phyloP scores from a whole-genome alignment of 2,329 filamentous ascomycete genomes.

The Madurella fahalii region DNA sequence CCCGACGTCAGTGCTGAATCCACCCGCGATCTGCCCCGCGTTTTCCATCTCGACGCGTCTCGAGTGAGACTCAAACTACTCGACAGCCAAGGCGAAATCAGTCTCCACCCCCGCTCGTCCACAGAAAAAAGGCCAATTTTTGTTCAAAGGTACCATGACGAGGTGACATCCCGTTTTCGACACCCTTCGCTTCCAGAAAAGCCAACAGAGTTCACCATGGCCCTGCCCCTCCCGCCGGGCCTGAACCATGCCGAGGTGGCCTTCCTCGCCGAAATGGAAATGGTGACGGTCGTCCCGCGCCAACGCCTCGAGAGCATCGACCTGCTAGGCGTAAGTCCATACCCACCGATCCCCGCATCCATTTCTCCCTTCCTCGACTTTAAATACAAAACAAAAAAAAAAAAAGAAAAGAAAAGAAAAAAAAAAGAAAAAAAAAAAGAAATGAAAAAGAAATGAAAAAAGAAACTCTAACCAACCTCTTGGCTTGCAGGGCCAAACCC shows the following conservation, averaged over 20 bases:
- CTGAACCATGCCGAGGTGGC: conserved; percentile 84
- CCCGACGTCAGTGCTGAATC: background rate
- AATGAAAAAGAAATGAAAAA: too few species aligned
- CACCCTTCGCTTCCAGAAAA: background rate
- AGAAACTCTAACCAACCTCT: too few species aligned
- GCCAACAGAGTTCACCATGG: conserved; percentile 36
- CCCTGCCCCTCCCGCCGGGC: conserved; percentile 46
- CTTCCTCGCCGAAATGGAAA: conserved; percentile 96
- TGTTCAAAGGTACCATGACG: conserved; percentile 6
- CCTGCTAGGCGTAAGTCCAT: conserved; percentile 73
- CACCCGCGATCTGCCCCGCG: conserved; percentile 6
- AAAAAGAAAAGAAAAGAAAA: too few species aligned
- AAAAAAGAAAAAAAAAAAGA: too few species aligned
- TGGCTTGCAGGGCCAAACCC: conserved; percentile 65
- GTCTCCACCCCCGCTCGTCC: too few species aligned
- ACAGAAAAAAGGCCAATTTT: background rate
- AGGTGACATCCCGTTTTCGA: conserved; percentile 16
- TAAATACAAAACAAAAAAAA: too few species aligned
- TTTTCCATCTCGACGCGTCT: background rate
- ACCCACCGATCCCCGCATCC: background rate
- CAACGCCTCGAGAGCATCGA: conserved; percentile 83
- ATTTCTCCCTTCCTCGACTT: conserved; percentile 4
- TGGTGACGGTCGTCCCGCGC: conserved; percentile 86
- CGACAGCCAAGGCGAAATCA: too few species aligned
- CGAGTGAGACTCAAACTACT: background rate